Evolutionary conservation across 2,329 filamentous ascomycete genomes (phyloP).

Genomic region (Rhynchosporium graminicola): DNA sequence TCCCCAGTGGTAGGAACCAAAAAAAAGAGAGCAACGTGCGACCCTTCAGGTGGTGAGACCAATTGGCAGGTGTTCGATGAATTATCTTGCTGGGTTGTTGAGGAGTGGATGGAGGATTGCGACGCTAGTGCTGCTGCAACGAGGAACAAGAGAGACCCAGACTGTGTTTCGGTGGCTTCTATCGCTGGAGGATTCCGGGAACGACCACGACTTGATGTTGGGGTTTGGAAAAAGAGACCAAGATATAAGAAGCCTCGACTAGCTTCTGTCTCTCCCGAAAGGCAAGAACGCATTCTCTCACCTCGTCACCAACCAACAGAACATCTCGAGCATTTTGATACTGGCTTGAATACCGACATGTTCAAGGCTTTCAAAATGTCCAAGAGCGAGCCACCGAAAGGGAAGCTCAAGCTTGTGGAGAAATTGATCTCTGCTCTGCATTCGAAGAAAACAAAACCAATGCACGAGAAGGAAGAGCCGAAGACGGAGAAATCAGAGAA

Average conservation of each 20-base stretch:
- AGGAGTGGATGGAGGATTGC: slow-evolving; percentile 16
- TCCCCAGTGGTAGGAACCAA: not conserved
- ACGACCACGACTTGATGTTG: slow-evolving; percentile 11
- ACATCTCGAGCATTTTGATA: too few species aligned
- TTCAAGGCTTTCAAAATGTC: not conserved
- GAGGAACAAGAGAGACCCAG: not conserved
- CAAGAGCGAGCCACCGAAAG: not conserved
- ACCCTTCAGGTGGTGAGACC: slow-evolving; percentile 15
- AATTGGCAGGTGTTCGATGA: not conserved
- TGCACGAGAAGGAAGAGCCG: not conserved
- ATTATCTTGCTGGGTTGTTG: slow-evolving; percentile 15
- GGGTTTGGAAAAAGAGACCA: not conserved
- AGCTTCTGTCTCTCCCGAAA: not conserved
- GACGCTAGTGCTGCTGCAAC: not conserved
- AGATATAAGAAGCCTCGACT: not conserved
- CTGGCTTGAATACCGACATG: not conserved
- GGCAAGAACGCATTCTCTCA: not conserved
- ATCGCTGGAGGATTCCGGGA: slow-evolving; percentile 1
- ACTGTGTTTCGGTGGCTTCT: slow-evolving; percentile 12
- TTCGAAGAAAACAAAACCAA: not conserved
- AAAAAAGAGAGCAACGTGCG: not conserved
- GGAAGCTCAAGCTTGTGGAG: slow-evolving; percentile 9
- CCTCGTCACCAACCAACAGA: not conserved
- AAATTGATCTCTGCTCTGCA: slow-evolving; percentile 9
- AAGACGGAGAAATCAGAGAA: not conserved